Percentiles rank a stretch among this genome's conserved stretches.
Evolutionary conservation across 345 rosid genomes (phyloP).

Genomic region (Salix suchowensis): DNA sequence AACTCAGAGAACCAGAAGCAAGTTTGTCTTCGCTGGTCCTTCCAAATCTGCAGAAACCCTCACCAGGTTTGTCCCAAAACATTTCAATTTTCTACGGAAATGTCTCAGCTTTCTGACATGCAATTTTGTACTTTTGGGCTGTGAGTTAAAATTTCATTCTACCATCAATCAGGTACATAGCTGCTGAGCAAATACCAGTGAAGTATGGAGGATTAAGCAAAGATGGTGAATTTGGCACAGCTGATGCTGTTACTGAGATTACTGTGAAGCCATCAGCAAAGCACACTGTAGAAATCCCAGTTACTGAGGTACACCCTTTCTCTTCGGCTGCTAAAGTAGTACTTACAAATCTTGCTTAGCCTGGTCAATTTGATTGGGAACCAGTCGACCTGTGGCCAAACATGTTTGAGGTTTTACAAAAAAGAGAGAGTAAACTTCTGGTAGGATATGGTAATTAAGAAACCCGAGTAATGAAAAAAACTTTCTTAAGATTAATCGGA

Average conservation of each 20-base stretch:
- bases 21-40: slow-evolving; percentile 25
- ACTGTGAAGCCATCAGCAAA: slow-evolving; percentile 23
- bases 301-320: slow-evolving; percentile 20
- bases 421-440: too few relatives aligned
- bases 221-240: slow-evolving; percentile 19
- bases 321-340: not conserved
- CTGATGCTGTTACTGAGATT: slow-evolving; percentile 28
- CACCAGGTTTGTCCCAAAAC: slow-evolving; percentile 9
- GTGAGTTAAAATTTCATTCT: not conserved
- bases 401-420: too few relatives aligned
- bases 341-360: not conserved
- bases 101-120: not conserved
- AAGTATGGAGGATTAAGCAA: slow-evolving; percentile 28
- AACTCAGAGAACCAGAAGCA: slow-evolving; percentile 31
- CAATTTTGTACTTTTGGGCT: not conserved
- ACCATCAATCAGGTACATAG: slow-evolving; percentile 5
- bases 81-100: not conserved
- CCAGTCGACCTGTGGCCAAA: too few relatives aligned
- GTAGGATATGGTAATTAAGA: too few relatives aligned
- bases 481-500: too few relatives aligned
- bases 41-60: slow-evolving; percentile 29
- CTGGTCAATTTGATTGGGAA: too few relatives aligned
- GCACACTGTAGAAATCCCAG: slow-evolving; percentile 30
- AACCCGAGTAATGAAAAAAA: too few relatives aligned
- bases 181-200: slow-evolving; percentile 25